Percentiles rank a stretch among this genome's conserved stretches.
These are phyloP conservation scores for Phaeoacremonium minimum DNA, from an alignment of 2,329 filamentous ascomycete genomes.

Conservation along the genomic window DNA sequence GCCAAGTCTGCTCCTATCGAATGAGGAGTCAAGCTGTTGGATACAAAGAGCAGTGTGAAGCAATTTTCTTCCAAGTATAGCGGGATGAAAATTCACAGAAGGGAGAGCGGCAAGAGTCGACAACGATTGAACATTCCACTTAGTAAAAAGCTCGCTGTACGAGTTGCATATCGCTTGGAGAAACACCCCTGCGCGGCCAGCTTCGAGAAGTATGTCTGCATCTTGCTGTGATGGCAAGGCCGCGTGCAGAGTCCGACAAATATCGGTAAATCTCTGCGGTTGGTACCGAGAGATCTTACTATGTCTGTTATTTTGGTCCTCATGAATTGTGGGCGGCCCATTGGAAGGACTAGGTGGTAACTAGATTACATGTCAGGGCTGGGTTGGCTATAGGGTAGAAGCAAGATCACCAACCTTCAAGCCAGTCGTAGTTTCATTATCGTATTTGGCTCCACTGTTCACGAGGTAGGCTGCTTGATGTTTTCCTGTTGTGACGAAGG, in stretches of 20 bases:
- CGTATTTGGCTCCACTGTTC: not conserved
- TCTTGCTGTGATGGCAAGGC: conserved; percentile 8
- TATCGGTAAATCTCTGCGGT: not conserved
- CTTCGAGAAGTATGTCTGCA: conserved; percentile 19
- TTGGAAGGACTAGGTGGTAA: not conserved
- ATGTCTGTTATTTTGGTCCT: not conserved
- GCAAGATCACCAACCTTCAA: too few species aligned
- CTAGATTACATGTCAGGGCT: not conserved
- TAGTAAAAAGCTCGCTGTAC: not conserved
- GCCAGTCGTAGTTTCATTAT: not conserved
- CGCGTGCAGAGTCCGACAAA: not conserved
- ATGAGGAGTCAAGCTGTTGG: conserved; percentile 16
- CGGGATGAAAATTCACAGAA: conserved; percentile 2
- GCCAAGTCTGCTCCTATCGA: not conserved
- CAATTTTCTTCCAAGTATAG: conserved; percentile 7
- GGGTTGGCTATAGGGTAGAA: not conserved
- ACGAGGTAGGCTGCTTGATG: not conserved
- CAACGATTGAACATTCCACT: not conserved
- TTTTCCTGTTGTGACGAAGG: too few species aligned
- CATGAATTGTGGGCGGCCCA: not conserved
- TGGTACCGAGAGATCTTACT: not conserved
- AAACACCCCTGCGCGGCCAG: not conserved
- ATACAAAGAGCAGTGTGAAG: conserved; percentile 10
- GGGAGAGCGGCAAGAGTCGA: not conserved
- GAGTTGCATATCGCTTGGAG: not conserved